Evolutionary conservation across 129 eudicot genomes (phyloP), one percentile per base, ranked within the genome.

Genomic region (Pulicaria dysenterica): DNA sequence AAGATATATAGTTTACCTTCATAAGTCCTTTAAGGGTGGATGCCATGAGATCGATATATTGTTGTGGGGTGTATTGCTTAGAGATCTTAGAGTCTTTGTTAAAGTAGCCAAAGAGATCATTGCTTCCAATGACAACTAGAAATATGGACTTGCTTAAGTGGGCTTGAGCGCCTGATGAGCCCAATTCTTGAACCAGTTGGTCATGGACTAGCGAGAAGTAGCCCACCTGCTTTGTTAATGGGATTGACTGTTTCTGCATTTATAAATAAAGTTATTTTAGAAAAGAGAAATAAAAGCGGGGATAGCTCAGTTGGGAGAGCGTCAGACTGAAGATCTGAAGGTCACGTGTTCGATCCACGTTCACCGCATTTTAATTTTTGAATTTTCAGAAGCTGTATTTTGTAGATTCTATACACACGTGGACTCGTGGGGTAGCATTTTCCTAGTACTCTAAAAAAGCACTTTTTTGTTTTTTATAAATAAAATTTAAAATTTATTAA

Each of bases 271-370:
- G 2, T 3, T 6, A 41, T 8, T 2, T 8, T 14, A 43, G 38
- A 0, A 0, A 0, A 2, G 1, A 0, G 0, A 0, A 15, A 8
- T 5, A 39, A 39, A 39, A n/a, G 96, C 98, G 91, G 96, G 96
- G 96, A 93, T 89, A 89, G 96, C 95, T 89, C 96, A 90, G 98
- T 90, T 93, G 95, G 98, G 95, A 89, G 98, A 89, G 98, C 96
- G 95, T 80, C 89, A 81, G 96, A 86, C 91, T 85, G 88, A 86
- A 88, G 95, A 88, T 86, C 90, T 88, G 90, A 83, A 89, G 94
- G 89, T 89, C 96, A 77, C 83, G 96, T 92, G 93, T 87, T 89
- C 93, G 94, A 88, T 88, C 96, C 92, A 84, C 92, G 82, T 79
- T 88, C 97, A 91, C 92, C 92, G 92, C 97, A 90, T n/a, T 51